Percentiles rank a stretch among this genome's conserved stretches.
phyloP scores from a whole-genome alignment of 2,329 filamentous ascomycete species.

The Nigrospora osmanthi region DNA sequence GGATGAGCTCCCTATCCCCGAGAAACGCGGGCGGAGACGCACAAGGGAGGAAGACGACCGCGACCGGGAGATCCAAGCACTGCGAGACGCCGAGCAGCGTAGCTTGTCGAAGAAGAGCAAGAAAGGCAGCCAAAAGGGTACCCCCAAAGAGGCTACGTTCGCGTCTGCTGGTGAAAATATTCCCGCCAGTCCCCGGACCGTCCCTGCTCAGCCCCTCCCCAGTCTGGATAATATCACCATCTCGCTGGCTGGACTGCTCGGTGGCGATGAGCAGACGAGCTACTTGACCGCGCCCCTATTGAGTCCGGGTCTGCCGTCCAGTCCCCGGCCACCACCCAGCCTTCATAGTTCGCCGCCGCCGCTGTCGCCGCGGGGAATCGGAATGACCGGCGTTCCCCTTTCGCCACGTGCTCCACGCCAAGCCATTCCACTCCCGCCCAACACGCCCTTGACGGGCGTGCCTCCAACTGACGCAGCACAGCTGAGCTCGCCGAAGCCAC shows the following conservation, averaged over 20 bases:
- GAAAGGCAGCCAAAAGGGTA: constrained; percentile 39
- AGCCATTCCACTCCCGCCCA: constrained; percentile 63
- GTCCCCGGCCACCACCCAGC: constrained; percentile 48
- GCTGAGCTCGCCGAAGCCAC: constrained; percentile 31
- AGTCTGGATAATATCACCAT: constrained; percentile 20
- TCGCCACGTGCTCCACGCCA: constrained; percentile 69
- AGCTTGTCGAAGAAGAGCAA: constrained; percentile 70
- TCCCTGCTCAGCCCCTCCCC: background rate
- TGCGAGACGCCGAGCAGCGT: constrained; percentile 60
- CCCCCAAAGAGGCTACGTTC: constrained; percentile 31
- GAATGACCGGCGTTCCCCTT: constrained; percentile 45
- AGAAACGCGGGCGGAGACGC: constrained; percentile 66
- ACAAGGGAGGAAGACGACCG: constrained; percentile 84
- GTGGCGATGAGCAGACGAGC: constrained; percentile 20
- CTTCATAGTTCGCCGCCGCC: constrained; percentile 54
- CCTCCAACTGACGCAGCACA: background rate
- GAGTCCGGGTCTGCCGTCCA: constrained; percentile 53
- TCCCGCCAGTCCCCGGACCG: background rate
- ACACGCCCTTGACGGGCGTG: constrained; percentile 43
- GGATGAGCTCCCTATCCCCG: constrained; percentile 48
- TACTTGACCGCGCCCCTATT: constrained; percentile 35
- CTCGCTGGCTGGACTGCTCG: constrained; percentile 46
- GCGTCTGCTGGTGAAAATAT: constrained; percentile 5
- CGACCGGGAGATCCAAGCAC: constrained; percentile 61
- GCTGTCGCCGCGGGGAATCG: constrained; percentile 52